These are phyloP conservation scores for Psidium friedrichsthalianum DNA, from an alignment of 345 rosid genomes.

Conservation along the genomic window DNA sequence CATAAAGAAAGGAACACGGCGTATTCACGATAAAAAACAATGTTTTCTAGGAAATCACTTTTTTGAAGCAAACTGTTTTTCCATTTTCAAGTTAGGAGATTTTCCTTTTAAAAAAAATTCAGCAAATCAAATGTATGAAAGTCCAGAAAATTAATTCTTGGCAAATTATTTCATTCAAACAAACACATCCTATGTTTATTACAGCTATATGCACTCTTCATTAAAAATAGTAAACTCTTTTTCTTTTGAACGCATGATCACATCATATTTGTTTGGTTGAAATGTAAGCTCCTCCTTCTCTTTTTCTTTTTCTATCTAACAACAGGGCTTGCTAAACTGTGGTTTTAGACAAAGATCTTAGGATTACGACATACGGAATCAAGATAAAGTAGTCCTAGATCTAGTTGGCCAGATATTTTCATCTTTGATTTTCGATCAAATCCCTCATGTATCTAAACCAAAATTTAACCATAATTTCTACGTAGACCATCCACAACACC, in stretches of 20 bases:
- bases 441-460: not conserved
- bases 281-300: not conserved
- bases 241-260: not conserved
- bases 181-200: too few species aligned
- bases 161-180: too few species aligned
- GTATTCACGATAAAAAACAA: not conserved
- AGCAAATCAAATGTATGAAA: not conserved
- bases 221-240: too few species aligned
- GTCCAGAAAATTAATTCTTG: not conserved
- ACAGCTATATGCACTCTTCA: too few species aligned
- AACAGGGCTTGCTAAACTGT: not conserved
- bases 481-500: not conserved
- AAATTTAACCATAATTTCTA: not conserved
- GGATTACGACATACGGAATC: not conserved
- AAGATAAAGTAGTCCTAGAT: not conserved
- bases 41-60: not conserved
- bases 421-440: not conserved
- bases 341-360: not conserved
- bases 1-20: not conserved
- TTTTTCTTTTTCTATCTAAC: not conserved
- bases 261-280: not conserved
- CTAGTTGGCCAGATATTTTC: not conserved
- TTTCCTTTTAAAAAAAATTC: not conserved
- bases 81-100: not conserved
- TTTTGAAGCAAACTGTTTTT: not conserved